Base-by-base conservation (phyloP, 495 filamentous ascomycete genomes). In the Daldinia loculata region DNA sequence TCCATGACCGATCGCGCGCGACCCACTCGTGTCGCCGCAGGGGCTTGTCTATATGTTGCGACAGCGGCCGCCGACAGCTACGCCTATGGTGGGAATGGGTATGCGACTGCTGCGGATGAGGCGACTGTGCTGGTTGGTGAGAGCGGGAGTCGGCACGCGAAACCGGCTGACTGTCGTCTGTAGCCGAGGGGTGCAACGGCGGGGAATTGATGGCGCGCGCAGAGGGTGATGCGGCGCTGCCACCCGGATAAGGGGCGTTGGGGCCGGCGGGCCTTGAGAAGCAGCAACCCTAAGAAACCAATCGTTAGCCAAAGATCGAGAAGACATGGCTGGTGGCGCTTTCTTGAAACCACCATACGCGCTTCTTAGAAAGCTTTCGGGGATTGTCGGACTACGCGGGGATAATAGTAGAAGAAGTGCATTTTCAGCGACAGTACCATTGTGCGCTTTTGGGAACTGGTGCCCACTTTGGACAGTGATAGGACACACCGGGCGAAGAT, bases 1-100 rank as follows among this genome's bases (percentile, higher is more conserved):
- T 85, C 85, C 85, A 88, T 0, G 65, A 56, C 7, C 80, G 75
- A 67, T 80, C 78, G 12, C 77, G 75, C 60, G 84, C 80, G 11
- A 74, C 76, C 86, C 86, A 88, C 66, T 82, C 76, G 66, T 83
- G 81, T 0, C 80, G 80, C 2, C 81, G 80, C 27, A 85, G 69
- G 12, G 83, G 83, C 61, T 82, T 83, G 69, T 85, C 83, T 71
- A 85, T 84, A 56, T 85, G 84, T 52, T 83, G 80, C 36, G 78
- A 77, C 0, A 81, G 70, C 14, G 76, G 75, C 4, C 56, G 56
- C 7, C 45, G 57, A 17, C 60, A 59, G 30, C 65, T 39, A 11
- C 66, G 67, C 51, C 56, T 53, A 41, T 38, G 65, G 62, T 70
- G 75, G 15, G 48, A 30, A 17, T 51, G 53, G 14, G 63, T 29